Percentiles rank a stretch among this genome's conserved stretches.
phyloP scores from a whole-genome alignment of 768 basidiomycete genomes.

The Pulveroboletus ravenelii region DNA sequence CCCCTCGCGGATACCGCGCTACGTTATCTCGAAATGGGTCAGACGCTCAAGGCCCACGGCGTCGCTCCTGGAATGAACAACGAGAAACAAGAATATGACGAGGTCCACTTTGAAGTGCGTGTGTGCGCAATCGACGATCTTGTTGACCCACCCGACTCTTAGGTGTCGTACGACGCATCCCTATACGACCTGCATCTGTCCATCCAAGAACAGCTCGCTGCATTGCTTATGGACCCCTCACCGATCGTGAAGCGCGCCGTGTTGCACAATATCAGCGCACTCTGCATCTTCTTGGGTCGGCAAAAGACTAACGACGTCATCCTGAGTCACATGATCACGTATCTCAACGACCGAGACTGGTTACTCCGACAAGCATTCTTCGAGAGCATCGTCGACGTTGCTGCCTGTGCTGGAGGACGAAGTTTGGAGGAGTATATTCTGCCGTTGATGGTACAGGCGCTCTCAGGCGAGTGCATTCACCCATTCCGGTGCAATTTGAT shows the following conservation, averaged over 20 bases:
- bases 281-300: conserved; percentile 91
- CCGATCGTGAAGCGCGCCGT: conserved; percentile 90
- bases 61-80: conserved; percentile 37
- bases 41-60: conserved; percentile 83
- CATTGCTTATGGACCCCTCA: conserved; percentile 84
- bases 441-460: conserved; percentile 93
- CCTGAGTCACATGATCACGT: conserved; percentile 81
- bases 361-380: conserved; percentile 86
- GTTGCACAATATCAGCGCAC: conserved; percentile 76
- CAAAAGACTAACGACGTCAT: conserved; percentile 94
- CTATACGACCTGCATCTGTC: conserved; percentile 80
- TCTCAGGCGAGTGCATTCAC: conserved; percentile 62
- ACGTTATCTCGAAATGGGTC: conserved; percentile 89
- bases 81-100: conserved; percentile 69
- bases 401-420: conserved; percentile 85
- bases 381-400: conserved; percentile 92
- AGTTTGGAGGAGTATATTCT: conserved; percentile 95
- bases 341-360: conserved; percentile 91
- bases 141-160: not conserved
- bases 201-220: conserved; percentile 82
- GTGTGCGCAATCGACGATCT: not conserved
- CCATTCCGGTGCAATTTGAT: not conserved
- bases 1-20: conserved; percentile 82
- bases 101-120: conserved; percentile 74
- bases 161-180: conserved; percentile 90